Evolutionary conservation across 495 filamentous ascomycete species (phyloP).

Genomic region (Bacidia rubella): DNA sequence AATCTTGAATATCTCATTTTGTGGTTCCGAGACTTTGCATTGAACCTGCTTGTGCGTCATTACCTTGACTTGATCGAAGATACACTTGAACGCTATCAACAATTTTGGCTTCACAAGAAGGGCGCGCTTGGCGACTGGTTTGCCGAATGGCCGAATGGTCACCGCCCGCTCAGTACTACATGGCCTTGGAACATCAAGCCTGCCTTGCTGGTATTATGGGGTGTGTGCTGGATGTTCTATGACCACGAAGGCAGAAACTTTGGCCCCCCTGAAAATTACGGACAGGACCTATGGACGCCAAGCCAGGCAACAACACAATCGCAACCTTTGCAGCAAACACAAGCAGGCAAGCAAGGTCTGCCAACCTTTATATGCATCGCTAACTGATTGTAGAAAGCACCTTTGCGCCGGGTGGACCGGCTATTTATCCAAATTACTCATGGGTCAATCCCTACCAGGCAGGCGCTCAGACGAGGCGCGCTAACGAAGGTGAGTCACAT

Average conservation of each 20-base stretch:
- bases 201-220: conserved; percentile 38
- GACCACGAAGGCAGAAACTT: conserved; percentile 2
- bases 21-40: conserved; percentile 12
- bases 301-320: conserved; percentile 4
- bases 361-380: neutral
- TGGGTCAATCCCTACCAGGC: conserved; percentile 10
- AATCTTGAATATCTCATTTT: conserved; percentile 18
- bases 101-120: conserved; percentile 16
- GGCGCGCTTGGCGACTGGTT: conserved; percentile 18
- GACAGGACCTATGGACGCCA: neutral
- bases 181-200: conserved; percentile 41
- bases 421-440: conserved; percentile 9
- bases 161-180: conserved; percentile 34
- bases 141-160: conserved; percentile 24
- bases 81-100: conserved; percentile 14
- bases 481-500: conserved; percentile 18
- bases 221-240: conserved; percentile 42
- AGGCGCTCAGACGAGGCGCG: conserved; percentile 9
- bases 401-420: conserved; percentile 8
- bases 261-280: neutral
- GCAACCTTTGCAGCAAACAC: neutral
- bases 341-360: neutral
- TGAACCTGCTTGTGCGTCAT: conserved; percentile 12
- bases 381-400: conserved; percentile 4
- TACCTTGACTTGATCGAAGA: conserved; percentile 8